A percentile compares a stretch with the other conserved stretches of the same genome.
phyloP scores from a whole-genome alignment of 164 flowering plant species.

The Kingdonia uniflora region DNA sequence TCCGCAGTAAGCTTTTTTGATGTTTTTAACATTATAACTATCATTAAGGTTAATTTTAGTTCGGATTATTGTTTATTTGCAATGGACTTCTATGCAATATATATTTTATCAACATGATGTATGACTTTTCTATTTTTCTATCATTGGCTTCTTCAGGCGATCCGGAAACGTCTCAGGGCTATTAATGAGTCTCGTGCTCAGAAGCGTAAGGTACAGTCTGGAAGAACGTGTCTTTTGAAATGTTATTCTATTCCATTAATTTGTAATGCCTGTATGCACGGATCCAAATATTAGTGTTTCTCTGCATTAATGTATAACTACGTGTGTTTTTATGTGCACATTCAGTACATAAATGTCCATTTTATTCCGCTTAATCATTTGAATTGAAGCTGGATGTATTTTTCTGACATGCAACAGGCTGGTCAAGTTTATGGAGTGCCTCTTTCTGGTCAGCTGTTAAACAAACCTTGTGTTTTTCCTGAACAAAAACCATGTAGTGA shows the following conservation, averaged over 20 bases:
- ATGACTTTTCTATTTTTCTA: background rate
- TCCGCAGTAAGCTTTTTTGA: no score
- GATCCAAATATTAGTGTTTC: no score
- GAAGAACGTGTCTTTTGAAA: slow-evolving; percentile 2
- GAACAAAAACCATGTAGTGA: slow-evolving; percentile 78
- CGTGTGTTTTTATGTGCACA: no score
- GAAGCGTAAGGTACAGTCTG: slow-evolving; percentile 74
- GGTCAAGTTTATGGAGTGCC: slow-evolving; percentile 98
- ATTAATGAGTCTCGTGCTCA: slow-evolving; percentile 95
- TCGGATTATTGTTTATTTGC: no score
- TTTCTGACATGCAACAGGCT: slow-evolving; percentile 46
- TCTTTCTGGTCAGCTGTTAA: slow-evolving; percentile 59
- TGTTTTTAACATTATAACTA: no score
- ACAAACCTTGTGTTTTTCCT: slow-evolving; percentile 70
- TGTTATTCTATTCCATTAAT: background rate
- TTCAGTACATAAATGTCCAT: no score
- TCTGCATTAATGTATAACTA: no score
- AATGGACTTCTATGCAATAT: no score
- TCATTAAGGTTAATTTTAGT: no score
- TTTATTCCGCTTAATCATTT: no score
- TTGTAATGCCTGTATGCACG: background rate
- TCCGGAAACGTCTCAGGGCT: slow-evolving; percentile 75
- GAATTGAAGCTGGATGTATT: slow-evolving; percentile 8
- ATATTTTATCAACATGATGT: no score
- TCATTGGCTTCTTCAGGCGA: slow-evolving; percentile 40